phyloP scores from a whole-genome alignment of 257 asterid species.

The Cynanchum wilfordii region DNA sequence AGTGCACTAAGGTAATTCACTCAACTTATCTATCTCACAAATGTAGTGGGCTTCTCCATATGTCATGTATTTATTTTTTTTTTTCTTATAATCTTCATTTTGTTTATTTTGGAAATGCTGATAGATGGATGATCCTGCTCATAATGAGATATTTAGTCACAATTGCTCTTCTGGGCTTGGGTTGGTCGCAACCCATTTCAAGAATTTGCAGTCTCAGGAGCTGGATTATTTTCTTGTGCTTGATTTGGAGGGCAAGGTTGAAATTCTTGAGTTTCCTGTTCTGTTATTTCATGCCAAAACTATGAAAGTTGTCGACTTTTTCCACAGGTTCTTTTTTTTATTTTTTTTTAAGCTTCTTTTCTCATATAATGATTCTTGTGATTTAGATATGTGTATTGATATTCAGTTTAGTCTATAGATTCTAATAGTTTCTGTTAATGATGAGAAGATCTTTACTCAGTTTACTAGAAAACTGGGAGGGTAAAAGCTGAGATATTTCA shows the following conservation, averaged over 20 bases:
- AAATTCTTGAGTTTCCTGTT: slow-evolving; percentile 91
- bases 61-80: background rate
- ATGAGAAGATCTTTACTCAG: background rate
- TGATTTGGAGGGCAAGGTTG: slow-evolving; percentile 99
- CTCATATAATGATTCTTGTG: background rate
- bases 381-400: background rate
- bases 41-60: background rate
- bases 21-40: background rate
- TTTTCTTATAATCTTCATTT: background rate
- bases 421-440: background rate
- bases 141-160: slow-evolving; percentile 63
- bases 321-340: slow-evolving; percentile 55
- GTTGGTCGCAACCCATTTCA: slow-evolving; percentile 21
- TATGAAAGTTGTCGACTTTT: slow-evolving; percentile 65
- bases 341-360: background rate
- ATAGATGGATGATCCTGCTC: slow-evolving; percentile 71
- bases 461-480: background rate
- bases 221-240: slow-evolving; percentile 81
- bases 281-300: slow-evolving; percentile 72
- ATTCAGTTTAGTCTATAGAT: background rate
- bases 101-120: background rate
- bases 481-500: background rate
- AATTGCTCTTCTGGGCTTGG: slow-evolving; percentile 45
- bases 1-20: slow-evolving; percentile 71
- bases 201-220: slow-evolving; percentile 43